Conservation (phyloP, 169 alveolate genomes). For the Plasmodium ovale region DNA sequence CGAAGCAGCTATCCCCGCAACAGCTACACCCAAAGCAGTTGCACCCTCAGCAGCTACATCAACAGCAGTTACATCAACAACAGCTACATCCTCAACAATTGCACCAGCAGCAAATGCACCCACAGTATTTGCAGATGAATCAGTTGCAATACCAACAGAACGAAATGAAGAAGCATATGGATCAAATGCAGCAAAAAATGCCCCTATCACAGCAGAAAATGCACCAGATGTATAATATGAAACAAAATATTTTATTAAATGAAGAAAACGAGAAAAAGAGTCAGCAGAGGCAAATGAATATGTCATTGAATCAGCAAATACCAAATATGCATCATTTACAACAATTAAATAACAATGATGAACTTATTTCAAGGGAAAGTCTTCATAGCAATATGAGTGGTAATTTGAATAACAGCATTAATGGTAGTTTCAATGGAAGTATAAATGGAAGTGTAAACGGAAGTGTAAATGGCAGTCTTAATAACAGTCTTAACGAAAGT, state of each 20-base stretch:
- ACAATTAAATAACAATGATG: constrained; percentile 28
- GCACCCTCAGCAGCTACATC: constrained; percentile 5
- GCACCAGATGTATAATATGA: constrained; percentile 44
- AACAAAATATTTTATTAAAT: constrained; percentile 38
- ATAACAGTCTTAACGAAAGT: constrained; percentile 27
- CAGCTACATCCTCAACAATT: constrained; percentile 3
- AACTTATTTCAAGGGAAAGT: constrained; percentile 25
- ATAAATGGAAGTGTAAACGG: not conserved
- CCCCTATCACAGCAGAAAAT: constrained; percentile 28
- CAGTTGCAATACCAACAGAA: constrained; percentile 26
- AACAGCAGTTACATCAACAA: constrained; percentile 14
- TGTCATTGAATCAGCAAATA: constrained; percentile 17
- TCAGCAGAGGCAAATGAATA: constrained; percentile 31
- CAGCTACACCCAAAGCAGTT: constrained; percentile 18
- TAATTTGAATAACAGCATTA: no score
- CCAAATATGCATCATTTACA: constrained; percentile 27
- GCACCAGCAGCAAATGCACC: not conserved
- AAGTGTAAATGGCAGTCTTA: not conserved
- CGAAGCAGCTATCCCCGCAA: constrained; percentile 6
- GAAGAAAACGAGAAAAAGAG: constrained; percentile 26
- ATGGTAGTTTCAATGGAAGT: not conserved
- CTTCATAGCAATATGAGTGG: constrained; percentile 6
- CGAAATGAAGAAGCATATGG: constrained; percentile 68
- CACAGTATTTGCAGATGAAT: constrained; percentile 13
- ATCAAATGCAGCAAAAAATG: constrained; percentile 47